Evolutionary conservation across 176 grass and related monocot genomes (phyloP).

Genomic region (Triticum dicoccoides): DNA sequence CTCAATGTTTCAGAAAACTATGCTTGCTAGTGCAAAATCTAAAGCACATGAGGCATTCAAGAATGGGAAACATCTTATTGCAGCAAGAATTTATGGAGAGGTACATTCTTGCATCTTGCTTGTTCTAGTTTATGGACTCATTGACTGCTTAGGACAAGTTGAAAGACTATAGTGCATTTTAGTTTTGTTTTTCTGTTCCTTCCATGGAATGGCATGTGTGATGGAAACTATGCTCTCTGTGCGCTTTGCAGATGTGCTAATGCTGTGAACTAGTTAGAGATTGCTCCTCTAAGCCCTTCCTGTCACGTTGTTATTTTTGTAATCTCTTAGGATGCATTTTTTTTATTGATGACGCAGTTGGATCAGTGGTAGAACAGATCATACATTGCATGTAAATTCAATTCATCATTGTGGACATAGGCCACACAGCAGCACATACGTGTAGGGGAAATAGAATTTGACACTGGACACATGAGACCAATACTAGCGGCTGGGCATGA

Average conservation of each 20-base stretch:
- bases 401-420: neutral
- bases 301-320: neutral
- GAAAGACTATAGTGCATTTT: neutral
- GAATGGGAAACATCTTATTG: constrained; percentile 28
- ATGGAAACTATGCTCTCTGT: neutral
- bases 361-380: neutral
- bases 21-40: constrained; percentile 19
- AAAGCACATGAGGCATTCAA: constrained; percentile 26
- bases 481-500: neutral
- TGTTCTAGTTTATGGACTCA: neutral
- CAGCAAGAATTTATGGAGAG: neutral
- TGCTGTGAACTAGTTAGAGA: neutral
- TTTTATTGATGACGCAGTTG: neutral
- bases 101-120: neutral
- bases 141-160: constrained; percentile 4
- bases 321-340: neutral
- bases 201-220: neutral
- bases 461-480: neutral
- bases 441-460: neutral
- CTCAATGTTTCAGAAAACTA: constrained; percentile 12
- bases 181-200: neutral
- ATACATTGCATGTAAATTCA: neutral
- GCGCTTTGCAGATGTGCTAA: neutral
- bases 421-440: neutral
- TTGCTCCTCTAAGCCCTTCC: neutral